Base-by-base conservation (phyloP, 768 basidiomycete species). In the Tulasnella sp. region DNA sequence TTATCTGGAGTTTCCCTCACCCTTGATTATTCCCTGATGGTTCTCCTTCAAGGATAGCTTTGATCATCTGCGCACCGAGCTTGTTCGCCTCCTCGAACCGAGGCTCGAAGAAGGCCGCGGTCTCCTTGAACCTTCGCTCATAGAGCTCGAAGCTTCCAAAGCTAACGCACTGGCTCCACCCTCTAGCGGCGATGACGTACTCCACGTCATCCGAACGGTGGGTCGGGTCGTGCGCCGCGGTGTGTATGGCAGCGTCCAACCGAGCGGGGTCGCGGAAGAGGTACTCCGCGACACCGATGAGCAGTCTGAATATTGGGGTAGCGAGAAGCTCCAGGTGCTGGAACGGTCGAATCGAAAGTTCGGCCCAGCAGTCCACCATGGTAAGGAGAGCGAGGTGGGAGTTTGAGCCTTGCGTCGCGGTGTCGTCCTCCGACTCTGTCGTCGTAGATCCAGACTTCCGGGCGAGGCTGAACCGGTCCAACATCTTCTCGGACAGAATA, bases 291-390 rank as follows among this genome's bases (percentile, higher is more conserved):
- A 98, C 94, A 36, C 96, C 96, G 67, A 99, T 90, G 89, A 96
- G 98, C 74, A 99, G 85, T 68, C 95, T 87, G 82, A 99, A 99
- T 40, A 98, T 86, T 0, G 97, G 97, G 1, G 95, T 99, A 8
- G 95, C 96, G 0, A 96, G 96, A 62, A 98, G 87, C 8, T 90
- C 86, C 74, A 98, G 88, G 81, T 98, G 95, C 39, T 87, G 88
- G 78, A 92, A 96, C 0, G 97, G 97, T 69, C 91, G 87, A 77
- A 97, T 95, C 0, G 83, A 82, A 67, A 98, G 87, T 67, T 86
- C 86, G 8, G 92, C 90, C 97, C 97, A 99, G 77, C 92, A 95
- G 80, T 99, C 97, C 22, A 98, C 97, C 95, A 99, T 98, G 17
- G 95, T 95, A 64, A 98, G 87, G 8, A 99, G 84, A 9, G 93